Evolutionary conservation across 2,329 filamentous ascomycete species (phyloP).

Genomic region (Penicillium hesseltinei): DNA sequence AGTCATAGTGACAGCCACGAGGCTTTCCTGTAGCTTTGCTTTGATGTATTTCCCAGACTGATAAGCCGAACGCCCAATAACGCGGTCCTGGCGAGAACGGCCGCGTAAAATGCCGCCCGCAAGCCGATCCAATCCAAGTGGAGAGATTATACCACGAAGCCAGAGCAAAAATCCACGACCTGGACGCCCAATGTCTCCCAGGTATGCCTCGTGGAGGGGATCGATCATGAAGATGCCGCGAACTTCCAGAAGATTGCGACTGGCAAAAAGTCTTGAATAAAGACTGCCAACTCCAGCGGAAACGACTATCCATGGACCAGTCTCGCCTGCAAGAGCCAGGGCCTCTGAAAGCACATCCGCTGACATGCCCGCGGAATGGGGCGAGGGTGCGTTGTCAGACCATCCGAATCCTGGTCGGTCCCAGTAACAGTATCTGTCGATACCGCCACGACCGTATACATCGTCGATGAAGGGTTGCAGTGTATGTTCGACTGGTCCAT

Average conservation of each 20-base stretch:
- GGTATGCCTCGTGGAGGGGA: slow-evolving; percentile 81
- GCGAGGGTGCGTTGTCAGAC: slow-evolving; percentile 89
- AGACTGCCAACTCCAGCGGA: slow-evolving; percentile 84
- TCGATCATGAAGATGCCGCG: slow-evolving; percentile 82
- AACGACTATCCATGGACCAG: slow-evolving; percentile 83
- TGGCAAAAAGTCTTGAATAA: slow-evolving; percentile 87
- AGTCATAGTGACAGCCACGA: slow-evolving; percentile 81
- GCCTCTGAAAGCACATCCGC: slow-evolving; percentile 85
- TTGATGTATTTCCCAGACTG: slow-evolving; percentile 83
- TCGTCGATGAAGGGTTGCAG: slow-evolving; percentile 77
- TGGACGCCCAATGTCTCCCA: slow-evolving; percentile 63
- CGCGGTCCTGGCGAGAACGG: slow-evolving; percentile 75
- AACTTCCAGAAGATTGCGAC: slow-evolving; percentile 72
- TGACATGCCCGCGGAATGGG: slow-evolving; percentile 90
- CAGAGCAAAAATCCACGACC: slow-evolving; percentile 79
- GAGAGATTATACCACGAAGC: slow-evolving; percentile 80
- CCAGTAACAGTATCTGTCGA: slow-evolving; percentile 89
- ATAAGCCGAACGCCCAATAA: slow-evolving; percentile 76
- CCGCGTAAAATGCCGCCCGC: slow-evolving; percentile 78
- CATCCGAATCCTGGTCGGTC: slow-evolving; percentile 88
- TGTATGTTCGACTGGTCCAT: slow-evolving; percentile 72
- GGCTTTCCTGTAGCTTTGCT: slow-evolving; percentile 85
- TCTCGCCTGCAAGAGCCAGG: slow-evolving; percentile 73
- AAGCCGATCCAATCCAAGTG: slow-evolving; percentile 78
- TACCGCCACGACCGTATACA: slow-evolving; percentile 74